These are phyloP conservation scores for Colletotrichum gigasporum DNA, from an alignment of 2,329 filamentous ascomycete species.

Conservation along the genomic window DNA sequence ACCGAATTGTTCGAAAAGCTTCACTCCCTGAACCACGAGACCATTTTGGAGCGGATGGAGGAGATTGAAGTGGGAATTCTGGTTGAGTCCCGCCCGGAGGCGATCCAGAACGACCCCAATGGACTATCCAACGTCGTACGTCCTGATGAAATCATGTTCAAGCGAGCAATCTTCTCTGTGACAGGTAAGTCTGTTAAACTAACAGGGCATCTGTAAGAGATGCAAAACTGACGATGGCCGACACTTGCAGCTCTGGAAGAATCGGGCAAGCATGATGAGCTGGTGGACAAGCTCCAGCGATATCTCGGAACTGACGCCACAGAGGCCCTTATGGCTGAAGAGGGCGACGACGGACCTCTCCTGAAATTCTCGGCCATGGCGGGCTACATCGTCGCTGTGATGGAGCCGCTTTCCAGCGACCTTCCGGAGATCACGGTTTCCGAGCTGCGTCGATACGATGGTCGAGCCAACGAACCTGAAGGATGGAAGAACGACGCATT, in stretches of 20 bases:
- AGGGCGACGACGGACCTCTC: background rate
- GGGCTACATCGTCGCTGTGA: slow-evolving; percentile 4
- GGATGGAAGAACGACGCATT: slow-evolving; percentile 3
- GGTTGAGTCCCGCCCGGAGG: background rate
- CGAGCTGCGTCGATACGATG: slow-evolving; percentile 1
- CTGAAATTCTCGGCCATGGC: background rate
- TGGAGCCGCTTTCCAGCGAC: background rate
- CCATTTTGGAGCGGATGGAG: slow-evolving; percentile 3
- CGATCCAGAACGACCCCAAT: background rate
- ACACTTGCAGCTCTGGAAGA: background rate
- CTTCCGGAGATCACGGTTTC: background rate
- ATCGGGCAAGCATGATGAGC: background rate
- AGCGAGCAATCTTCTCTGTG: background rate
- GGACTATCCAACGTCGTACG: background rate
- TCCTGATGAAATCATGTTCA: slow-evolving; percentile 5
- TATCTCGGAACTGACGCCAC: slow-evolving; percentile 17
- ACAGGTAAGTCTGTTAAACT: background rate
- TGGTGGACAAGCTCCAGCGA: background rate
- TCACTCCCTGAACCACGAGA: background rate
- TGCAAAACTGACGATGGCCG: background rate
- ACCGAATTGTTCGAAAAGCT: slow-evolving; percentile 18
- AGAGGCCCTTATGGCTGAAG: background rate
- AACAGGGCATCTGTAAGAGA: no score
- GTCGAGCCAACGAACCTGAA: background rate
- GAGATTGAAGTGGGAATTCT: slow-evolving; percentile 11